phyloP scores from a whole-genome alignment of 176 grass and related monocot species.

The Stipa capillata region DNA sequence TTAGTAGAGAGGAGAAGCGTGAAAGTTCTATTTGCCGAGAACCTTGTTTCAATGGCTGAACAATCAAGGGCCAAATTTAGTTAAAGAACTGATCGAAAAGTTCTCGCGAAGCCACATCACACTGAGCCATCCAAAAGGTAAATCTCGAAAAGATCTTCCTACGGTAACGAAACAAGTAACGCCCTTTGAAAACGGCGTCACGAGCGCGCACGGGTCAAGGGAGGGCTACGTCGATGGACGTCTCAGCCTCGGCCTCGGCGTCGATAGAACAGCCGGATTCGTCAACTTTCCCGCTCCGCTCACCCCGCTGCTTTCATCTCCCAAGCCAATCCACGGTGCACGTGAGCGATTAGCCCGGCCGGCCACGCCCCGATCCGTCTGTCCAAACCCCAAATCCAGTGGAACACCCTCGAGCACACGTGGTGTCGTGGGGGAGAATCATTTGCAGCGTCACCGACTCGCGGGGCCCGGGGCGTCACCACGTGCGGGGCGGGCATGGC shows the following conservation, averaged over 20 bases:
- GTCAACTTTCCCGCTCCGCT: slow-evolving; percentile 28
- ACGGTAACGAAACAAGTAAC: too few relatives aligned
- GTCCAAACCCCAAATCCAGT: background rate
- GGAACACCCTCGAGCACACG: background rate
- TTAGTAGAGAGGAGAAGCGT: too few relatives aligned
- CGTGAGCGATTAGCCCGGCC: slow-evolving; percentile 1
- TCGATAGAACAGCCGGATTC: background rate
- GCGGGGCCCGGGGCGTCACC: background rate
- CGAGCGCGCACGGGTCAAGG: background rate
- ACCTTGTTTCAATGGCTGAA: too few relatives aligned
- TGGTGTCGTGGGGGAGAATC: background rate
- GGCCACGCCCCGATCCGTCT: background rate
- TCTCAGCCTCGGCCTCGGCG: background rate
- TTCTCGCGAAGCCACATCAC: too few relatives aligned
- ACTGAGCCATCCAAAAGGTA: too few relatives aligned
- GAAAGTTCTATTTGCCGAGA: too few relatives aligned
- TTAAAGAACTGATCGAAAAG: too few relatives aligned
- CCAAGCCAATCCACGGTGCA: background rate
- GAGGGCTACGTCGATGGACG: background rate
- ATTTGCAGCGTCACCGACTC: background rate
- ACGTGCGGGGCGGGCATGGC: background rate
- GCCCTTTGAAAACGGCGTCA: too few relatives aligned
- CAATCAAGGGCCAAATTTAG: too few relatives aligned
- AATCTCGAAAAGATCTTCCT: too few relatives aligned
- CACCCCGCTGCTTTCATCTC: background rate